phyloP scores from a whole-genome alignment of 371 early-diverging fungal genomes.

The Nematocida ironsii region DNA sequence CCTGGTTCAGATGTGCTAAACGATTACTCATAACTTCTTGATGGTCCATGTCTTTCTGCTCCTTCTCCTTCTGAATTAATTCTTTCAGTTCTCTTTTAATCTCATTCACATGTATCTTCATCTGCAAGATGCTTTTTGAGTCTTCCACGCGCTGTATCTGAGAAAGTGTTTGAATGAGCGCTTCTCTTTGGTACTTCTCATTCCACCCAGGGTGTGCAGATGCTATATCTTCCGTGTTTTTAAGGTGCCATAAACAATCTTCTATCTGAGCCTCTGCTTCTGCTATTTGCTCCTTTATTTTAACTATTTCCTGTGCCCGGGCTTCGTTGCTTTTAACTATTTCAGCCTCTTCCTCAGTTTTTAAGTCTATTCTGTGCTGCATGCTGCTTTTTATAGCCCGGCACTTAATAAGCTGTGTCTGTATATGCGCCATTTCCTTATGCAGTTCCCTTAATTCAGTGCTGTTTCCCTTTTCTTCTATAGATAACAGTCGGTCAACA shows the following conservation, averaged over 20 bases:
- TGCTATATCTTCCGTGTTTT: neutral
- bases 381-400: conserved; percentile 73
- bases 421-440: conserved; percentile 83
- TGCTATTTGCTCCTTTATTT: conserved; percentile 17
- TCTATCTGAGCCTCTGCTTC: conserved; percentile 45
- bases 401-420: conserved; percentile 74
- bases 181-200: conserved; percentile 19
- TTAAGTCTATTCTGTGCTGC: conserved; percentile 71
- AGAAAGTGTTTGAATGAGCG: conserved; percentile 8
- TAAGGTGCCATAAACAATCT: conserved; percentile 35
- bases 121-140: conserved; percentile 24
- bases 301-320: conserved; percentile 6
- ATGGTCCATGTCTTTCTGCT: conserved; percentile 54
- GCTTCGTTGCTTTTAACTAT: neutral
- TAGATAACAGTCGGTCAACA: neutral
- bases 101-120: conserved; percentile 10
- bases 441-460: conserved; percentile 78
- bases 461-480: conserved; percentile 4
- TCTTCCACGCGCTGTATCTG: conserved; percentile 50
- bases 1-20: conserved; percentile 67
- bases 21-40: conserved; percentile 79
- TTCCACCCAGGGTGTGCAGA: neutral
- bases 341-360: conserved; percentile 12
- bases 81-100: conserved; percentile 45
- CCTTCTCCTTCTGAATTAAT: conserved; percentile 33